Evolutionary conservation across 2,329 filamentous ascomycete genomes (phyloP).

Genomic region (Diaporthe destruens): DNA sequence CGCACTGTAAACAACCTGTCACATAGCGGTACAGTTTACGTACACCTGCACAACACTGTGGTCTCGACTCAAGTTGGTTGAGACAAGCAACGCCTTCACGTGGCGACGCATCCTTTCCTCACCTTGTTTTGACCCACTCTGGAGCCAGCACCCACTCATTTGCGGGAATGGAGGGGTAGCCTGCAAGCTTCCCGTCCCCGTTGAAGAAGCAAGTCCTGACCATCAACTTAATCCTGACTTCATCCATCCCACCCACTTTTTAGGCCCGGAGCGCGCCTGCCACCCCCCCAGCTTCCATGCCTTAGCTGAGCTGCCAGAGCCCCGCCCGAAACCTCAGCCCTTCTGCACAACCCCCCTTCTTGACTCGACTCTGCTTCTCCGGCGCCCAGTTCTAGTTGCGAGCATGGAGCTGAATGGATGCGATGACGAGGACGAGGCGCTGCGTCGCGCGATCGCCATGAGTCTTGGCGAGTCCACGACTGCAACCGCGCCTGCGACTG

Average conservation of each 20-base stretch:
- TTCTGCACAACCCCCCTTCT: background rate
- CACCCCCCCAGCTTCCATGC: background rate
- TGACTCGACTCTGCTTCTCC: constrained; percentile 6
- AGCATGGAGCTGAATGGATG: constrained; percentile 49
- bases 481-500: constrained; percentile 31
- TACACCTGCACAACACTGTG: background rate
- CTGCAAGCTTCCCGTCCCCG: constrained; percentile 28
- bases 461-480: constrained; percentile 58
- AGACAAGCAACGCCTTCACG: constrained; percentile 31
- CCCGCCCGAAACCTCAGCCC: background rate
- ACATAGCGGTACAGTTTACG: background rate
- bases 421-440: constrained; percentile 68
- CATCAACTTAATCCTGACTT: constrained; percentile 35
- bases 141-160: constrained; percentile 6
- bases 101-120: constrained; percentile 16
- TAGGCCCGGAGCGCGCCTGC: background rate
- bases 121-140: constrained; percentile 7
- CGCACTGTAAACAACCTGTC: background rate
- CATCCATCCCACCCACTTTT: constrained; percentile 21
- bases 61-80: background rate
- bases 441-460: constrained; percentile 71
- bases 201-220: constrained; percentile 7
- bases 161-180: constrained; percentile 21
- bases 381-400: constrained; percentile 43
- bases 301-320: background rate